Evolutionary conservation across 164 flowering plant genomes (phyloP).

Genomic region (Taxillus chinensis): DNA sequence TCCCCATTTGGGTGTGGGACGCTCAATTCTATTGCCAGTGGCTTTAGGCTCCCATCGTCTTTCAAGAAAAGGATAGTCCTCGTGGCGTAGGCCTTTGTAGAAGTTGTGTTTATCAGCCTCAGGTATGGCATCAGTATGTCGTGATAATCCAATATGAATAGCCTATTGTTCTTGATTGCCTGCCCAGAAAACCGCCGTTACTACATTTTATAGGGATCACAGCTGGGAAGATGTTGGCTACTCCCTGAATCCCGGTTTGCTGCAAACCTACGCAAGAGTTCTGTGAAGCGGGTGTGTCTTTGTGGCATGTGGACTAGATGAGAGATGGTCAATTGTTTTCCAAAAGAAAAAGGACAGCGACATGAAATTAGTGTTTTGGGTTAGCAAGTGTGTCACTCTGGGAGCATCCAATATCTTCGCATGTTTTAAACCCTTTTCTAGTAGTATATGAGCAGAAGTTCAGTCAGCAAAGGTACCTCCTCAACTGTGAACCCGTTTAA

Average conservation of each 20-base stretch:
- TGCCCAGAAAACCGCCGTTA: constrained; percentile 2
- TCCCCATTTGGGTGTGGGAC: constrained; percentile 50
- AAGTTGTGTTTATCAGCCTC: constrained; percentile 39
- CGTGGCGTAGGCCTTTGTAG: constrained; percentile 42
- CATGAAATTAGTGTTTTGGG: no score
- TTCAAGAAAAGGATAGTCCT: constrained; percentile 47
- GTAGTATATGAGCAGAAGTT: no score
- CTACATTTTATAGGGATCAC: not conserved
- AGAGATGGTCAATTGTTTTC: no score
- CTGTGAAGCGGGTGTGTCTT: no score
- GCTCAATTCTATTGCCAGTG: constrained; percentile 54
- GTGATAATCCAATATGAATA: constrained; percentile 45
- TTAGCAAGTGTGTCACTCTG: no score
- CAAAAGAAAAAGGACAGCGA: no score
- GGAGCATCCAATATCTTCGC: no score
- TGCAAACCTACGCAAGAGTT: no score
- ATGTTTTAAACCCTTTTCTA: no score
- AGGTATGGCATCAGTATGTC: constrained; percentile 47
- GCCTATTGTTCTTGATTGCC: constrained; percentile 29
- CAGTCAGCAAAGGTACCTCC: constrained; percentile 23
- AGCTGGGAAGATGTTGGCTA: no score
- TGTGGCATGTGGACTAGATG: no score
- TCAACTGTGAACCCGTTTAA: constrained; percentile 27
- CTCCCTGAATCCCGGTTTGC: no score
- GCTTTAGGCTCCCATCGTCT: constrained; percentile 44